These are phyloP conservation scores for Cytospora chrysosperma DNA, from an alignment of 2,329 filamentous ascomycete species.

Conservation along the genomic window DNA sequence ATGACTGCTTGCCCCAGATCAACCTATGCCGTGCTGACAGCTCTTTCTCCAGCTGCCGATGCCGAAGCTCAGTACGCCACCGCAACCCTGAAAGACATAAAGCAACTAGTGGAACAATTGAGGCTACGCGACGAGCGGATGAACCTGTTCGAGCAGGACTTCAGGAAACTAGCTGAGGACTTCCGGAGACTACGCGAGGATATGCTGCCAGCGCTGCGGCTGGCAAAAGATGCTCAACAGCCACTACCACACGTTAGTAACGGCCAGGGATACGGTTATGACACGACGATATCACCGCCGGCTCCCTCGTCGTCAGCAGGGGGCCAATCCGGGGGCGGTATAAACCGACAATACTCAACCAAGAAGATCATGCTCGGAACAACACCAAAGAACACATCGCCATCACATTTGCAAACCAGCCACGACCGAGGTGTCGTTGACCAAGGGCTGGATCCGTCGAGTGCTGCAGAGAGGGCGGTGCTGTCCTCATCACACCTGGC, in stretches of 20 bases:
- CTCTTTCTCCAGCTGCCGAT: slow-evolving; percentile 70
- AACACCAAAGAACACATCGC: slow-evolving; percentile 73
- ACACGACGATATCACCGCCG: slow-evolving; percentile 55
- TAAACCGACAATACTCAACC: slow-evolving; percentile 73
- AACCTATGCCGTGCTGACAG: slow-evolving; percentile 24
- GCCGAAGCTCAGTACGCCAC: slow-evolving; percentile 80
- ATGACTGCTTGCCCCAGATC: background rate
- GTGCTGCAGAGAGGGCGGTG: slow-evolving; percentile 65
- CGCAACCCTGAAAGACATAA: slow-evolving; percentile 90
- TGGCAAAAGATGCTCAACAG: slow-evolving; percentile 88
- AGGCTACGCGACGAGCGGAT: slow-evolving; percentile 89
- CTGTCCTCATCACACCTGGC: slow-evolving; percentile 68
- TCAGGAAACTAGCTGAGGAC: slow-evolving; percentile 82
- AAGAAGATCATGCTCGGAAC: slow-evolving; percentile 71
- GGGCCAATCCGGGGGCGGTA: slow-evolving; percentile 50
- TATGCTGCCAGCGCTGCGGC: slow-evolving; percentile 82
- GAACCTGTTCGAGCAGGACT: slow-evolving; percentile 75
- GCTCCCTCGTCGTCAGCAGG: slow-evolving; percentile 55
- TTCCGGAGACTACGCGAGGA: slow-evolving; percentile 88
- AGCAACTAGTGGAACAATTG: slow-evolving; percentile 85
- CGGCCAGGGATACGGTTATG: slow-evolving; percentile 51
- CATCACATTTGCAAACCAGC: slow-evolving; percentile 67
- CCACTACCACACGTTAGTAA: slow-evolving; percentile 65
- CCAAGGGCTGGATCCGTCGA: slow-evolving; percentile 66
- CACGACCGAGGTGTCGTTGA: slow-evolving; percentile 66